Evolutionary conservation across 2,329 filamentous ascomycete species (phyloP), one percentile per base, ranked within the genome.

Genomic region (Annulohypoxylon truncatum): DNA sequence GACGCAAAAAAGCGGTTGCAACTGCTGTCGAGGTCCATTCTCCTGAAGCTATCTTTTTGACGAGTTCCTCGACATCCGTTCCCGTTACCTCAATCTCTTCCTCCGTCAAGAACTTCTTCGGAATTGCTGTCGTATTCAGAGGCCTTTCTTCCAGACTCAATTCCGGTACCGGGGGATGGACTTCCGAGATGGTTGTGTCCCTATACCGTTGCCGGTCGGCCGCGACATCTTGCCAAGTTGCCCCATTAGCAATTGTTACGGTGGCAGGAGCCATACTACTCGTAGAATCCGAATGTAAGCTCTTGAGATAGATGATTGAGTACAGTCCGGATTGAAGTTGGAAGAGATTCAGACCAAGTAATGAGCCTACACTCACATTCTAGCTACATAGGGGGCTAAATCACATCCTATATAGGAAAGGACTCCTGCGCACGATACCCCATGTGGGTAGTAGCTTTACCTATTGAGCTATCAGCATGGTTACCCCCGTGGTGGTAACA

Each of bases 71-170:
- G 4, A 82, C 74, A 38, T 77, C 71, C 7, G 71, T 78, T 63
- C 84, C 80, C 0, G 85, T 89, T 62, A 88, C 84, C 12, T 79
- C 69, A 28, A 85, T 72, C 64, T 88, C 84, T 38, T 81, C 77
- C 12, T 74, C 60, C 0, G 82, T 79, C 2, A 89, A 80, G 2
- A 84, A 57, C 26, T 82, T 69, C 50, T 77, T 77, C 4, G 86
- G 83, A 4, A 88, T 66, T 2, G 71, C 69, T 2, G 81, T 82
- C 1, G 83, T 83, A 61, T 87, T 82, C 4, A 78, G 71, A 7
- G 82, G 80, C 3, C 83, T 71, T 0, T 79, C 71, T 18, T 71
- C 53, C 2, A 76, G 66, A 1, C 20, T 24, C 3, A 71, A 10
- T 18, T 78, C 72, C 7, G 81, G 80, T 6, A 84, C 68, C 7